A percentile compares a stretch with the other conserved stretches of the same genome.
phyloP scores from a whole-genome alignment of 345 rosid genomes.

The Gossypium turneri region DNA sequence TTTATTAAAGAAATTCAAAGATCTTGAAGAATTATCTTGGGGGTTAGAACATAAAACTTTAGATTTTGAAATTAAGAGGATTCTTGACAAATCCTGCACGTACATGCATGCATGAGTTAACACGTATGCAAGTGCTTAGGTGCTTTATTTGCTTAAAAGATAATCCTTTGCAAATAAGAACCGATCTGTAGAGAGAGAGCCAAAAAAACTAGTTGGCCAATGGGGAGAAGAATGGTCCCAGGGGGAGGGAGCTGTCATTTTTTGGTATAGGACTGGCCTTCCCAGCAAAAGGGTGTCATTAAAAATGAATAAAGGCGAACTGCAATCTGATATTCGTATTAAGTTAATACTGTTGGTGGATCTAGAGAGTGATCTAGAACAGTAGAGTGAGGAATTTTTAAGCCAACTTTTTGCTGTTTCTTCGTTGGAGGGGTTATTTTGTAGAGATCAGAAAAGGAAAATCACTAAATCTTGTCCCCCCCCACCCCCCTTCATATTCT shows the following conservation, averaged over 20 bases:
- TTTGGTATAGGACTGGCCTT: constrained; percentile 12
- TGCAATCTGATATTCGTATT: constrained; percentile 4
- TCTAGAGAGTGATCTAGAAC: constrained; percentile 4
- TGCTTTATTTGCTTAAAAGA: background rate
- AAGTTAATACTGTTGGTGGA: constrained; percentile 3
- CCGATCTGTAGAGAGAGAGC: background rate
- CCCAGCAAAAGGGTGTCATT: constrained; percentile 23
- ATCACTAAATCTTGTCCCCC: constrained; percentile 10
- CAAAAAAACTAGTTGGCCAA: background rate
- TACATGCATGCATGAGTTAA: constrained; percentile 10
- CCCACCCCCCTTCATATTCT: background rate
- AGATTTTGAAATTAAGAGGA: background rate
- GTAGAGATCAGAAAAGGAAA: background rate
- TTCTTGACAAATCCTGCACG: background rate
- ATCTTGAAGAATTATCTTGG: background rate
- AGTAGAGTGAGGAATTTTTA: constrained; percentile 2
- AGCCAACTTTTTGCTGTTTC: constrained; percentile 3
- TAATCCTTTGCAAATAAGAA: background rate
- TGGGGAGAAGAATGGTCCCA: constrained; percentile 12
- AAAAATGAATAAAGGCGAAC: constrained; percentile 28
- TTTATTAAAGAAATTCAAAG: background rate
- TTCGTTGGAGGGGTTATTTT: background rate
- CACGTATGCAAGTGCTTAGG: background rate
- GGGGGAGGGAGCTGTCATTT: background rate
- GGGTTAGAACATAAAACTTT: background rate